Evolutionary conservation across 768 basidiomycete species (phyloP), one percentile per base, ranked within the genome.

Genomic region (Gautieria morchelliformis): DNA sequence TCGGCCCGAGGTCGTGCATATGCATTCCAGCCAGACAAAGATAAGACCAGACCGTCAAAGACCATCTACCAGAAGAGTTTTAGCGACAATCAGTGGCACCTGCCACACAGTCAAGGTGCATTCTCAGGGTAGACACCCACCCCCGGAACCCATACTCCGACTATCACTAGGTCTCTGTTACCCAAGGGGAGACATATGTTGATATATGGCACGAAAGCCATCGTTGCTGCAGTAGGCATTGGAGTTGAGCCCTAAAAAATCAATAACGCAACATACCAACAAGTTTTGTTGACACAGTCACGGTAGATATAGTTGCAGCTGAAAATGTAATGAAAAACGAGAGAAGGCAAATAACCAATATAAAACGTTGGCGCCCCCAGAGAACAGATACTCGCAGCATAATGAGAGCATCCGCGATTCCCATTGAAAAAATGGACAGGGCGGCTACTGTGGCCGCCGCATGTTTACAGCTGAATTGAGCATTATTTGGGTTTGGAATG

Each of bases 341-440:
- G 15, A 49, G n/a, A 12, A 41, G 17, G 17, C 37, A 45, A 4
- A 48, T 33, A 12, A 19, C 12, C 17, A 57, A 40, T 32, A 39
- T 45, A 5, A 20, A 11, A 46, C 56, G 56, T 30, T 57, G 56
- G 45, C 56, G 56, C 7, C 56, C 56, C 56, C 56, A 57, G 30
- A 57, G 37, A n/a, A 57, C 56, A 17, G 56, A 57, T 30, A 57
- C 56, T 17, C 56, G 56, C 5, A 57, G 56, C 46, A 57, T 37
- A 27, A 57, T 46, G 45, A 57, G 45, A 24, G 48, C 48, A 30
- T 57, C 56, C 19, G 46, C 56, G 19, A 57, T 35, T 17, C 46
- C 56, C 56, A 57, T 57, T 12, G 56, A 32, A 10, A 57, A 10
- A 19, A 57, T 35, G 2, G 47, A 14, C 37, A 57, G 30, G 14